Percentiles rank a stretch among this genome's conserved stretches.
These are phyloP conservation scores for Rhodotorula sp. DNA, from an alignment of 1,284 basidiomycete species.

Conservation along the genomic window DNA sequence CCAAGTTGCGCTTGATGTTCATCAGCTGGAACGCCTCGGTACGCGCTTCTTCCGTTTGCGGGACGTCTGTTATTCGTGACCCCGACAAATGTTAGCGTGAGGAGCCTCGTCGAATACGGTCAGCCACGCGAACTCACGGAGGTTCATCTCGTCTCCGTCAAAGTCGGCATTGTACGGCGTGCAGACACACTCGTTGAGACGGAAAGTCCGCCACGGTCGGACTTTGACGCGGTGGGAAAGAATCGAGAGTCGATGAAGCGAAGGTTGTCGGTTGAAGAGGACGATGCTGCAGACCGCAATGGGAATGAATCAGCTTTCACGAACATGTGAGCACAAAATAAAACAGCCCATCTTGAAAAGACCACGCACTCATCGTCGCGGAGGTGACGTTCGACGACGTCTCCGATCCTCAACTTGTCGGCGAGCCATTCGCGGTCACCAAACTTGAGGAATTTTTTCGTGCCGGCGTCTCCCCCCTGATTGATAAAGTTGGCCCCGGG, in stretches of 20 bases:
- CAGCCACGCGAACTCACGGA: slow-evolving; percentile 64
- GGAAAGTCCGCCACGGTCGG: slow-evolving; percentile 95
- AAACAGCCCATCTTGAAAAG: not conserved
- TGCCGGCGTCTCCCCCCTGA: slow-evolving; percentile 59
- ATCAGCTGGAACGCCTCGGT: slow-evolving; percentile 97
- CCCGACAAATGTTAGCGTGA: not conserved
- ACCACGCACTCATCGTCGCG: slow-evolving; percentile 77
- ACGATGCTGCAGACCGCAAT: slow-evolving; percentile 61
- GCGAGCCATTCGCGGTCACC: slow-evolving; percentile 68
- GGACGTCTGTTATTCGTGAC: slow-evolving; percentile 66
- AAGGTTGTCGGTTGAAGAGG: slow-evolving; percentile 97
- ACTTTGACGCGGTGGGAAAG: slow-evolving; percentile 98
- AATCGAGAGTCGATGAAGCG: slow-evolving; percentile 96
- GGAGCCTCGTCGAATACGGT: not conserved
- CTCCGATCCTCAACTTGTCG: slow-evolving; percentile 74
- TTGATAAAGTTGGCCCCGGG: slow-evolving; percentile 93
- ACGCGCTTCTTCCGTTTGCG: slow-evolving; percentile 97
- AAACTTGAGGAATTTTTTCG: slow-evolving; percentile 84
- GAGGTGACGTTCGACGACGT: slow-evolving; percentile 90
- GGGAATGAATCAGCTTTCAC: not conserved
- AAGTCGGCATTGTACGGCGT: slow-evolving; percentile 99
- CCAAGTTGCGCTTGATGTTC: slow-evolving; percentile 96
- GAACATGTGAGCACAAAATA: too few species aligned
- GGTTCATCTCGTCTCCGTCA: slow-evolving; percentile 99
- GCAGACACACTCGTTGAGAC: slow-evolving; percentile 98